phyloP scores from a whole-genome alignment of 208 protist genomes.

The Acanthamoeba castellanii region DNA sequence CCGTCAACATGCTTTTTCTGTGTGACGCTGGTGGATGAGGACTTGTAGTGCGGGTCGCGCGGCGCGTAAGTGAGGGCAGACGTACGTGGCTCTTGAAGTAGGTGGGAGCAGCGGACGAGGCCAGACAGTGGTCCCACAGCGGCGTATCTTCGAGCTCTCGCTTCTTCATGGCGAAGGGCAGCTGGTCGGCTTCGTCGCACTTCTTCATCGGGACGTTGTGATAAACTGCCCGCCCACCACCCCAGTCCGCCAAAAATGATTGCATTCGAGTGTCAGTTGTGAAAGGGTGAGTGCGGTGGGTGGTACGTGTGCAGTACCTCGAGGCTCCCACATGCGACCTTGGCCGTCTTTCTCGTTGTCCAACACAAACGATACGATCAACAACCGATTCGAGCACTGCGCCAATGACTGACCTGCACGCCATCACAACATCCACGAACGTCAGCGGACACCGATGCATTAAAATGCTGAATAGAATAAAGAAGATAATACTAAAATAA shows the following conservation, averaged over 20 bases:
- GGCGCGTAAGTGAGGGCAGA: neutral
- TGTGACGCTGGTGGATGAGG: too few species aligned
- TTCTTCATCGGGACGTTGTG: constrained; percentile 70
- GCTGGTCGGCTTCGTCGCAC: neutral
- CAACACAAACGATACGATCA: constrained; percentile 36
- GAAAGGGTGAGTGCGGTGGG: neutral
- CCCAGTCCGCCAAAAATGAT: neutral
- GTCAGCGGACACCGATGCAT: too few species aligned
- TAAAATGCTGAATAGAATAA: neutral
- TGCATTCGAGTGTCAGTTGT: too few species aligned
- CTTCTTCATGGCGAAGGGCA: constrained; percentile 33
- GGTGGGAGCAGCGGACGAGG: constrained; percentile 39
- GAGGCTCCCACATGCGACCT: constrained; percentile 43
- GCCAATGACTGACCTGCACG: neutral
- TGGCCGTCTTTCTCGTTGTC: constrained; percentile 59
- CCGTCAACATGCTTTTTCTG: constrained; percentile 58
- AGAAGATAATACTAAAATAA: too few species aligned
- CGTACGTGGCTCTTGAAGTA: constrained; percentile 59
- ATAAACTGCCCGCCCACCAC: neutral
- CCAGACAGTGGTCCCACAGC: constrained; percentile 52
- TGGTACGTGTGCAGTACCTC: neutral
- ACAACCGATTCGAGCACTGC: neutral
- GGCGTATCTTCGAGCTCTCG: constrained; percentile 34
- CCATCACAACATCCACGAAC: neutral
- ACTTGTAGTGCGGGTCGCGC: neutral